phyloP scores from a whole-genome alignment of 169 alveolate species.

The Plasmodium relictum region DNA sequence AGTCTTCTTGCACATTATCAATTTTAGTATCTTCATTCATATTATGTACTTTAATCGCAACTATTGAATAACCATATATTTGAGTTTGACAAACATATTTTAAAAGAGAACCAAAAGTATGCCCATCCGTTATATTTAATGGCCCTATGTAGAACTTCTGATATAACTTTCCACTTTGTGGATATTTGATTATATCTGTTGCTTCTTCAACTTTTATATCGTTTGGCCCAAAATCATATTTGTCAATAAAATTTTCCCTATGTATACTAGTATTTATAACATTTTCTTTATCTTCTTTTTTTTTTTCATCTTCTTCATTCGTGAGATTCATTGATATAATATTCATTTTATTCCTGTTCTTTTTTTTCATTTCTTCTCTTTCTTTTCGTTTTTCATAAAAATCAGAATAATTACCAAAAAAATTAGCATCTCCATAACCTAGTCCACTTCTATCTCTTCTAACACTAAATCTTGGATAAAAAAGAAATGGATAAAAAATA shows the following conservation, averaged over 20 bases:
- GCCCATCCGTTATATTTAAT: slow-evolving; percentile 87
- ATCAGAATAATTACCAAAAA: slow-evolving; percentile 84
- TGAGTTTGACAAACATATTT: slow-evolving; percentile 85
- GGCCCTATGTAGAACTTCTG: slow-evolving; percentile 91
- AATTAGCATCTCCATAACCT: slow-evolving; percentile 81
- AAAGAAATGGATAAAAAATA: slow-evolving; percentile 78
- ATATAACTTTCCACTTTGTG: slow-evolving; percentile 83
- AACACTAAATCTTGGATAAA: slow-evolving; percentile 80
- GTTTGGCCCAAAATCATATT: slow-evolving; percentile 68
- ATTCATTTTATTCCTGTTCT: slow-evolving; percentile 48
- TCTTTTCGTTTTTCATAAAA: slow-evolving; percentile 76
- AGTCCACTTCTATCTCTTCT: slow-evolving; percentile 82
- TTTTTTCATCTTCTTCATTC: not conserved
- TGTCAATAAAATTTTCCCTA: slow-evolving; percentile 54
- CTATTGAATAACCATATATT: slow-evolving; percentile 89
- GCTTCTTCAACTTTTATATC: slow-evolving; percentile 74
- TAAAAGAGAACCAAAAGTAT: slow-evolving; percentile 88
- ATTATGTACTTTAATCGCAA: slow-evolving; percentile 87
- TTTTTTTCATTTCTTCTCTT: slow-evolving; percentile 75
- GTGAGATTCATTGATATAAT: slow-evolving; percentile 8
- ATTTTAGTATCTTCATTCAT: slow-evolving; percentile 82
- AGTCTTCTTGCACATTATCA: slow-evolving; percentile 84
- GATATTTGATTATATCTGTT: slow-evolving; percentile 61
- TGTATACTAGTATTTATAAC: slow-evolving; percentile 39
- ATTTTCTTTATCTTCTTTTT: not conserved